Evolutionary conservation across 345 rosid genomes (phyloP), one percentile per base, ranked within the genome.

Genomic region (Gossypium turneri): DNA sequence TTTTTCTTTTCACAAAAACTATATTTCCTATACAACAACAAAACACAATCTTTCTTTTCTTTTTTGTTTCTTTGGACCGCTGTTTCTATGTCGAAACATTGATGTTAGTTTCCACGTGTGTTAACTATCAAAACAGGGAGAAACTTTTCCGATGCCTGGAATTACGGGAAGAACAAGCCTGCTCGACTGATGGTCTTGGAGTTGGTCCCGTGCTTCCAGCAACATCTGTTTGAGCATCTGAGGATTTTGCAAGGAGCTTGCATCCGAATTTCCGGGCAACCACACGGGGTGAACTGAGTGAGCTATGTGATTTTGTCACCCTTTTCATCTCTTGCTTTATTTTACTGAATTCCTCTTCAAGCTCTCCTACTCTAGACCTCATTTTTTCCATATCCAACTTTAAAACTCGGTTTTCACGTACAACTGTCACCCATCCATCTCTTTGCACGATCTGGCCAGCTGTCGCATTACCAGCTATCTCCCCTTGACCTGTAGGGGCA

Each of bases 381-480:
- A 93, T 91, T 53, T 73, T 91, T 72, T 93, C 97, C 98, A 95
- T 86, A 77, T 90, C 90, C 12, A 85, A 91, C 80, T 87, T 95
- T 63, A 95, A 81, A 75, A 85, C 91, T 73, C 83, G 97, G 84
- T 95, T 93, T 85, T 91, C 97, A 2, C 91, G 92, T 45, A 90
- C 97, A 65, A 95, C 84, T 0, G 97, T 80, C 68, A 89, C 93
- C 99, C 99, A 95, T 61, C 96, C 97, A 22, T 93, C 99, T 78
- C 99, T 86, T 84, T 86, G 92, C 76, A 90, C 89, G 62, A 92
- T 86, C 22, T 88, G 90, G 61, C 92, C 87, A 0, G 85, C 84
- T 61, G 73, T 74, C 67, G 75, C 17, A 51, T 69, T 73, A 50
- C 58, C 73, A 17, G 38, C 48, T 41, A 29, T 70, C 73, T 70